Percentiles rank a stretch among this genome's conserved stretches.
Evolutionary conservation across 306 rosid species (phyloP).

Genomic region (Vicia faba): DNA sequence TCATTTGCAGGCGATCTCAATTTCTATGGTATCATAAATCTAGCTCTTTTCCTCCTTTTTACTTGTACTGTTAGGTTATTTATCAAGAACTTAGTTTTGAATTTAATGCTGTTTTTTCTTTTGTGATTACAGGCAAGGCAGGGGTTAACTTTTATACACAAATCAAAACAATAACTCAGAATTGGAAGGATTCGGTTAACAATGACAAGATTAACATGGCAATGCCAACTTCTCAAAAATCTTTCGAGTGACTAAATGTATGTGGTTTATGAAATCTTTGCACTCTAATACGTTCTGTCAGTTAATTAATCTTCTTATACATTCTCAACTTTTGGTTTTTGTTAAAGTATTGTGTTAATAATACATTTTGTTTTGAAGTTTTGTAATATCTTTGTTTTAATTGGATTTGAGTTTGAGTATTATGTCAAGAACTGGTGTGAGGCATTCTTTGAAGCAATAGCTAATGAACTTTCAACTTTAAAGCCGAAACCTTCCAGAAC

Average conservation of each 20-base stretch:
- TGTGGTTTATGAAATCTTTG: neutral
- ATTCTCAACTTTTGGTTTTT: neutral
- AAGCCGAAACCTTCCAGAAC: neutral
- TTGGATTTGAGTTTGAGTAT: neutral
- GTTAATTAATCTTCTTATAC: neutral
- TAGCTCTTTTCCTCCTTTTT: neutral
- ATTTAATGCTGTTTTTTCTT: slow-evolving; percentile 6
- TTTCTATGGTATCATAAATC: slow-evolving; percentile 62
- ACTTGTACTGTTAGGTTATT: neutral
- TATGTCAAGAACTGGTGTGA: neutral
- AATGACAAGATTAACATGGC: slow-evolving; percentile 67
- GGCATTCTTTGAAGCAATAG: neutral
- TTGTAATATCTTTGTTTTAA: neutral
- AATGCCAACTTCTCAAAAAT: slow-evolving; percentile 92
- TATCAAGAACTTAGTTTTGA: neutral
- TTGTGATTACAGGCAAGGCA: slow-evolving; percentile 67
- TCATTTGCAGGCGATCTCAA: slow-evolving; percentile 92
- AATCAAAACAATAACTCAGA: slow-evolving; percentile 86
- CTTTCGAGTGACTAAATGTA: slow-evolving; percentile 21
- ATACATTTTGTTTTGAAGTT: neutral
- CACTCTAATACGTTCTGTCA: slow-evolving; percentile 1
- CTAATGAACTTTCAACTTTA: neutral
- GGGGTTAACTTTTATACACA: slow-evolving; percentile 87
- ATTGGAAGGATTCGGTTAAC: slow-evolving; percentile 81
- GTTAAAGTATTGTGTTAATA: neutral